Evolutionary conservation across 164 flowering plant species (phyloP), one percentile per base, ranked within the genome.

Genomic region (Magnolia sinica): DNA sequence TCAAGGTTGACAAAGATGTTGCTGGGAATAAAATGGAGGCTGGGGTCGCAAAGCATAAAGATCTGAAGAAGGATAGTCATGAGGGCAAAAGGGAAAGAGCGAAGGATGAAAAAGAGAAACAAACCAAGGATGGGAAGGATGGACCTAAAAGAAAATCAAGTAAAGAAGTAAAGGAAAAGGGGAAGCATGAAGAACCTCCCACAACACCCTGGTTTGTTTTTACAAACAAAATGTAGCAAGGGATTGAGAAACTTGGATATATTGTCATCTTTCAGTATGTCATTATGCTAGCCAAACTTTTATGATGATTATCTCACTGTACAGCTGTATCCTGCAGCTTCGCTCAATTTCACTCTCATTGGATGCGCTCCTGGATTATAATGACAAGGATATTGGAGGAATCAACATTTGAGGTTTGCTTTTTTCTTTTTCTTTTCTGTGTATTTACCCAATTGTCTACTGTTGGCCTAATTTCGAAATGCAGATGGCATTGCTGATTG

Each of bases 321-420:
- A 5, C 45, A 37, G 45, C 4, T 37, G 45, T 37, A 37, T 64
- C 10, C 55, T 76, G 73, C 90, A 96, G 99, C 55, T 92, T 73
- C 97, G 90, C 7, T 91, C 99, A 19, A 58, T 85, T 68, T 87
- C 98, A 50, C 92, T 96, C 73, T 93, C 99, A 10, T 79, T 96
- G 80, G 99, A 94, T 77, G 89, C 97, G n/a, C 95, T 96, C n/a
- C 79, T 94, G 88, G 97, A 89, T 70, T 96, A 96, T 74, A 87
- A 83, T 66, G 98, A 92, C 83, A 93, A 89, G 76, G 98, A 96
- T 82, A 77, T 89, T 75, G 98, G n/a, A 96, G 50, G 99, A 96
- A 80, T 89, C 98, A 63, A 87, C 90, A 37, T 93, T 96, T 86
- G 99, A 94, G 98, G 99, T 94, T 55, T 81, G 78, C 52, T 79